phyloP scores from a whole-genome alignment of 306 rosid genomes.

The Hippophae rhamnoides region DNA sequence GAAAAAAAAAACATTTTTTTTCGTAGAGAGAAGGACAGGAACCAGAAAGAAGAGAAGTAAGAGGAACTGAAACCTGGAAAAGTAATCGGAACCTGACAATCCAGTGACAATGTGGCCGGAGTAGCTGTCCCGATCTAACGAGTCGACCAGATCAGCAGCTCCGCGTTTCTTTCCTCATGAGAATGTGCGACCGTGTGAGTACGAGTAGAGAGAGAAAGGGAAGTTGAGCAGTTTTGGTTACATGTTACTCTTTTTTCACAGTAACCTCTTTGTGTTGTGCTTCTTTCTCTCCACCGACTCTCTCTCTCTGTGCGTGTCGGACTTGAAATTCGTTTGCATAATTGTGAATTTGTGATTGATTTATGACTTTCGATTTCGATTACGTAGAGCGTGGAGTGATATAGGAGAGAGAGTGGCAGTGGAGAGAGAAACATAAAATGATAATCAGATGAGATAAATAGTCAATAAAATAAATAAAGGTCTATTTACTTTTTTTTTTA shows the following conservation, averaged over 20 bases:
- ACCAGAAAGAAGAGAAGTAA: not conserved
- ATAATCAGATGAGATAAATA: constrained; percentile 1
- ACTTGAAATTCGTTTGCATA: constrained; percentile 28
- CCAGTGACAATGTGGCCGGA: constrained; percentile 14
- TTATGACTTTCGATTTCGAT: constrained; percentile 20
- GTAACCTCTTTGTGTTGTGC: not conserved
- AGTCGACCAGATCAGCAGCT: constrained; percentile 15
- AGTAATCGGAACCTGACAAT: constrained; percentile 17
- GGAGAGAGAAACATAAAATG: too few species aligned
- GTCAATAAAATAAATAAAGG: too few species aligned
- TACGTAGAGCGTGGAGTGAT: constrained; percentile 15
- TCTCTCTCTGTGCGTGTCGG: constrained; percentile 25
- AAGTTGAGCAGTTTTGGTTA: constrained; percentile 10
- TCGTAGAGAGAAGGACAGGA: not conserved
- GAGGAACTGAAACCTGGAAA: constrained; percentile 16
- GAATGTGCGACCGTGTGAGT: not conserved
- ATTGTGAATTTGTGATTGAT: constrained; percentile 23
- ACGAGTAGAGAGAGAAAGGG: not conserved
- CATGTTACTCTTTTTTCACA: not conserved
- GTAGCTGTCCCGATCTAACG: constrained; percentile 16
- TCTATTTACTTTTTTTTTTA: too few species aligned
- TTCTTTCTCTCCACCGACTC: constrained; percentile 32
- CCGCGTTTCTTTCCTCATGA: not conserved
- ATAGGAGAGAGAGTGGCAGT: not conserved
- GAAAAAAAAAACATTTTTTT: constrained; percentile 14